Conservation (phyloP, 306 rosid genomes). For the Castanospermum australe region DNA sequence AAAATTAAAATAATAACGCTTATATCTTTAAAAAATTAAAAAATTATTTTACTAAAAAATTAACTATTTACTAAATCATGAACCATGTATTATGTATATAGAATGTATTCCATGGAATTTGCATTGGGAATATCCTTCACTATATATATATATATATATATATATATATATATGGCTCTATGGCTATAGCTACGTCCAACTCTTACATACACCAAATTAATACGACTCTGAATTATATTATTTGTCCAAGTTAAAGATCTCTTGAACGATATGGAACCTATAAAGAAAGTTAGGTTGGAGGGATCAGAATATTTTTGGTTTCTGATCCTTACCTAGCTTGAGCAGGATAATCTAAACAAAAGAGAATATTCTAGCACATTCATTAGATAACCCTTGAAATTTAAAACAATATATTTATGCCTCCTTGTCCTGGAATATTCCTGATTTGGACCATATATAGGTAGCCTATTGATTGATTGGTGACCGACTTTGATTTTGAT, state of each 20-base stretch:
- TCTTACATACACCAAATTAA: not conserved
- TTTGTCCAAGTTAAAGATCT: not conserved
- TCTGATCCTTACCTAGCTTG: not conserved
- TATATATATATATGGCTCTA: not conserved
- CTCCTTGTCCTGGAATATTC: conserved; percentile 46
- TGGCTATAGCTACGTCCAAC: conserved; percentile 1
- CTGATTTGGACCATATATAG: conserved; percentile 32
- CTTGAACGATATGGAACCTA: conserved; percentile 23
- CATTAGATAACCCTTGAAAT: not conserved
- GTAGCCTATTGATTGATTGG: not conserved
- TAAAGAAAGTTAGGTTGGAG: conserved; percentile 26
- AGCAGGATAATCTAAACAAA: conserved; percentile 46
- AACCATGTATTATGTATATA: not conserved
- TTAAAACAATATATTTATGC: conserved; percentile 26
- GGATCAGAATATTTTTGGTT: conserved; percentile 23
- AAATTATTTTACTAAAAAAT: no score
- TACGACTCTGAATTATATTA: not conserved
- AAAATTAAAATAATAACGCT: no score
- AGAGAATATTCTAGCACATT: conserved; percentile 49
- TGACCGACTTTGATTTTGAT: conserved; percentile 20
- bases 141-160: not conserved
- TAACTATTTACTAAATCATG: not conserved
- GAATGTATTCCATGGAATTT: not conserved
- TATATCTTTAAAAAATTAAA: no score
- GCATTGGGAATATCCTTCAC: not conserved